Evolutionary conservation across 164 flowering plant genomes (phyloP), one percentile per base, ranked within the genome.

Genomic region (Macadamia tetraphylla): DNA sequence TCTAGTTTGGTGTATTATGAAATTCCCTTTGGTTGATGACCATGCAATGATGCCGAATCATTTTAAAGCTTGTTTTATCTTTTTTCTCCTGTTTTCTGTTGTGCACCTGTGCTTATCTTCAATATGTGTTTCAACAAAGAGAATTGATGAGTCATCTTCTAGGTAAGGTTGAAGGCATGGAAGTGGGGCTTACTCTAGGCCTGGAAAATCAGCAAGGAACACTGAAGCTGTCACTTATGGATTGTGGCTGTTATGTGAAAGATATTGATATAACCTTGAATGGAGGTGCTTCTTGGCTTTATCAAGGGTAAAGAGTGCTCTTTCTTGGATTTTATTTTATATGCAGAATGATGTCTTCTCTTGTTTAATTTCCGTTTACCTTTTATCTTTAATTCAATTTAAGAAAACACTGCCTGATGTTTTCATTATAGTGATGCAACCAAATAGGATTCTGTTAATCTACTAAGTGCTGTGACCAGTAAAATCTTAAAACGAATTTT

Each of bases 211-310:
- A 77, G 57, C 82, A 79, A 69, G 98, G 97, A 75, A 76, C 78
- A 62, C 69, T 91, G 67, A 85, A 80, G 77, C 78, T 92, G 61
- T 72, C 85, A 44, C 81, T 85, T 49, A 5, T 70, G 65, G 90
- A 90, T 15, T 82, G 90, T 74, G 90, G 92, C 46, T 91, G 93
- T 74, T 71, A 73, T 75, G 87, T 94, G 63, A 73, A 80, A 63
- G 86, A 85, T 67, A 83, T 94, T 40, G 71, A 81, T 43, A 94
- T 94, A 61, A 71, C 79, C 12, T 77, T 94, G 78, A 85, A 88
- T 74, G 98, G 98, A 61, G 98, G 98, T 71, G 93, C 96, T 29
- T 91, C 98, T 40, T 94, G 98, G 98, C 80, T 94, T 65, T 94
- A 94, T 82, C 96, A 91, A 85, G 95, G 94, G 98, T 94, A 85